Base-by-base conservation (phyloP, 805 yeast species). In the Barnettozyma populi region DNA sequence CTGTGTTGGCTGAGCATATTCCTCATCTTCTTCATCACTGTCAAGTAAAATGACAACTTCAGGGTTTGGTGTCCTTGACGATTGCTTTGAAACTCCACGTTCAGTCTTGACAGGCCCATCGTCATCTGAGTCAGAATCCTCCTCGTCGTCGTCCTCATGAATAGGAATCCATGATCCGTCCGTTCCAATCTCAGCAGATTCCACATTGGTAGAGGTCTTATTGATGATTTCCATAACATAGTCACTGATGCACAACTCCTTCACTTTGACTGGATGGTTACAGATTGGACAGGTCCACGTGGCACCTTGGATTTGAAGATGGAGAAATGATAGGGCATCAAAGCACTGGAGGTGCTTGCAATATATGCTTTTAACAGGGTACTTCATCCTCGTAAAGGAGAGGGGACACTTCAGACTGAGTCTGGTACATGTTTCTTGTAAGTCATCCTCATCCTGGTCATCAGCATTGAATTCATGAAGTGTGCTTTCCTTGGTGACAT, bases 211-310 rank as follows among this genome's bases (percentile, higher is more conserved):
- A 2, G 65, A 61, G 0, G 90, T 80, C 2, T 62, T 58, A 2
- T 71, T 60, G 19, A 92, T 59, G 43, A 92, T 79, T 13, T 84
- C 85, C 37, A 63, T 59, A 43, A 87, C 77, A 60, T 80, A 92
- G 51, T 87, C 96, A 54, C 87, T 89, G 0, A 90, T 69, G 0
- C 84, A 81, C 45, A 94, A 62, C 51, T 82, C 83, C 14, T 75
- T 74, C 14, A 81, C 68, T 2, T 70, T 65, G 2, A 88, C 67
- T 2, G 60, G 60, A 5, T 66, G 68, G 51, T 76, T 77, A 62
- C 99, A 94, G 4, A 88, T 74, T 0, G 97, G 97, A 60, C 99
- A 94, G 44, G 69, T 68, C 97, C 97, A 92, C 0, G 86, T 78
- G 0, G 96, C 85, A 0, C 86, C 79, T 60, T 85, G 92, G 47